phyloP scores from a whole-genome alignment of 78 protist genomes.

The Tieghemostelium lacteum region DNA sequence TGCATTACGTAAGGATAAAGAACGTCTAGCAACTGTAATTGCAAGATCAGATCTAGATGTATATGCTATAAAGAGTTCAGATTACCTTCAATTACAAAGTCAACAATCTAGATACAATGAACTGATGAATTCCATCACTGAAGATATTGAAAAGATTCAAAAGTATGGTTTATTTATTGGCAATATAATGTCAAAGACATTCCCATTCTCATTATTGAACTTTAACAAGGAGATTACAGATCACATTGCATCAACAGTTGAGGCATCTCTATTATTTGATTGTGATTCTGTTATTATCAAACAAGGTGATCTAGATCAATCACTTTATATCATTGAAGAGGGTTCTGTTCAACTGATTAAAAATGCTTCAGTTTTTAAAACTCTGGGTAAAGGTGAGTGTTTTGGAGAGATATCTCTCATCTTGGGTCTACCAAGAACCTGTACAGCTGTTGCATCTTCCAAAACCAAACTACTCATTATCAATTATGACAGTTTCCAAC shows the following conservation, averaged over 20 bases:
- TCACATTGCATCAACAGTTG: conserved; percentile 24
- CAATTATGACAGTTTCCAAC: conserved; percentile 9
- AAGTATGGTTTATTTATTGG: conserved; percentile 32
- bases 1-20: conserved; percentile 34
- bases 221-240: conserved; percentile 62
- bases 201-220: conserved; percentile 34
- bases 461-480: conserved; percentile 2
- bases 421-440: conserved; percentile 25
- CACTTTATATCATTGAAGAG: conserved; percentile 52
- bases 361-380: conserved; percentile 3
- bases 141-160: conserved; percentile 20
- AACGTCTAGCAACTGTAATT: conserved; percentile 41
- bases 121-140: neutral
- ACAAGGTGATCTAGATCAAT: conserved; percentile 47
- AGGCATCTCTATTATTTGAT: conserved; percentile 5
- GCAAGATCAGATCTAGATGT: conserved; percentile 53
- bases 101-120: neutral
- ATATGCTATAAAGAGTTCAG: conserved; percentile 20
- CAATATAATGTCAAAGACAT: conserved; percentile 29
- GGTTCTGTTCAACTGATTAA: conserved; percentile 44
- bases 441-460: conserved; percentile 19
- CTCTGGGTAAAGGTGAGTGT: conserved; percentile 47
- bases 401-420: conserved; percentile 75
- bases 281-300: conserved; percentile 15
- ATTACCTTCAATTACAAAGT: neutral